Evolutionary conservation across 2,329 filamentous ascomycete species (phyloP), one percentile per base, ranked within the genome.

Genomic region (Knufia fluminis): DNA sequence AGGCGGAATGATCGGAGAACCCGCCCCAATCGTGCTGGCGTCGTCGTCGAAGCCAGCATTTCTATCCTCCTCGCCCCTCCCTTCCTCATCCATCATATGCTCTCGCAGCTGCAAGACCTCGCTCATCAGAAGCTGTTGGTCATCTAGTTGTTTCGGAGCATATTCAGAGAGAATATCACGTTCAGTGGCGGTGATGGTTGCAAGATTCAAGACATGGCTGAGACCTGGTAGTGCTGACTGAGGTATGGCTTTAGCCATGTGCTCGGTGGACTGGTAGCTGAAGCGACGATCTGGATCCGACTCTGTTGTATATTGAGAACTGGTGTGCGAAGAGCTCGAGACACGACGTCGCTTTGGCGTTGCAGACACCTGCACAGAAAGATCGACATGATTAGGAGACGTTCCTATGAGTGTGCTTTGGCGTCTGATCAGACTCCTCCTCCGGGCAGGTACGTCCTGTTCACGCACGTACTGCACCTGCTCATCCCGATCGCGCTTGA

Each of bases 401-500:
- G 23, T 9, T 19, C 3, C 24, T 26, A 23, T n/a, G 3, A 20
- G 7, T 16, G 16, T n/a, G 4, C n/a, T 40, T n/a, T 31, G 32
- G 6, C 17, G 32, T 3, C 10, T 7, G 33, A 28, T 10, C 12
- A 16, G 23, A 17, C 23, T 31, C 10, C n/a, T 19, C 20, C 33
- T 22, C 17, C 31, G n/a, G 23, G 24, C 20, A 20, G 23, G 10
- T 8, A 26, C 16, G 7, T 16, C 31, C 4, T 14, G 3, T 17
- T 14, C 4, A 39, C 7, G 6, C 4, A 17, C 12, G 4, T 3
- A 33, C 3, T 17, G n/a, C 10, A 39, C n/a, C 3, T 17, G 20
- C 22, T 40, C 33, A 17, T 48, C 45, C 20, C 45, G 33, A 20
- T 40, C 45, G 22, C 45, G 45, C 45, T 48, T 48, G 16, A 48